phyloP scores from a whole-genome alignment of 176 grass and related monocot genomes.

The Zoysia japonica region DNA sequence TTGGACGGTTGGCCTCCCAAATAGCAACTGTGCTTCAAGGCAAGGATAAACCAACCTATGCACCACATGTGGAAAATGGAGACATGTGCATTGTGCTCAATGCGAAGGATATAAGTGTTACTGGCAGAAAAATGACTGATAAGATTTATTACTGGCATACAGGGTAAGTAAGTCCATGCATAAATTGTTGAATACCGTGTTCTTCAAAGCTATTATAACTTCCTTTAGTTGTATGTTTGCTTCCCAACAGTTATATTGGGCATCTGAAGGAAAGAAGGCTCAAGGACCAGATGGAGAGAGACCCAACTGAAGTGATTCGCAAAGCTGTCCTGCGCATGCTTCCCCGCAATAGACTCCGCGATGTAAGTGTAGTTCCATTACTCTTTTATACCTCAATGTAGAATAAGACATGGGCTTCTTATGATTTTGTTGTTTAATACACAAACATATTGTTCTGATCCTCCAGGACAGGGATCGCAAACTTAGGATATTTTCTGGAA shows the following conservation, averaged over 20 bases:
- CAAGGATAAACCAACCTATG: slow-evolving; percentile 94
- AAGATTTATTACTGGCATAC: slow-evolving; percentile 97
- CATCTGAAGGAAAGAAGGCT: slow-evolving; percentile 89
- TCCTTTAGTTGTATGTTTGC: not conserved
- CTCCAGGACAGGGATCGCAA: slow-evolving; percentile 87
- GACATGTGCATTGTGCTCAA: slow-evolving; percentile 96
- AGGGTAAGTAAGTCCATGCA: slow-evolving; percentile 50
- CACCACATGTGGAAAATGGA: slow-evolving; percentile 79
- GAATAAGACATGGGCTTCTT: not conserved
- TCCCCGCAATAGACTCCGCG: slow-evolving; percentile 86
- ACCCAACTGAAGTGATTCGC: slow-evolving; percentile 94
- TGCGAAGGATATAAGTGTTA: slow-evolving; percentile 85
- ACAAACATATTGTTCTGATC: not conserved
- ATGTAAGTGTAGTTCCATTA: slow-evolving; percentile 68
- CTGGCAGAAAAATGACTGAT: slow-evolving; percentile 87
- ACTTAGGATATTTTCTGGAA: slow-evolving; percentile 76
- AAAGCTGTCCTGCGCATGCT: slow-evolving; percentile 99
- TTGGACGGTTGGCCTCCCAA: slow-evolving; percentile 86
- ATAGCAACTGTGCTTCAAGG: slow-evolving; percentile 84
- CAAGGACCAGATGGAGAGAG: slow-evolving; percentile 94
- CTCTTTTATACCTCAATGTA: slow-evolving; percentile 5
- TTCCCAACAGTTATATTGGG: slow-evolving; percentile 66
- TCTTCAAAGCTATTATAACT: slow-evolving; percentile 23
- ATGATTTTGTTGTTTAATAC: not conserved
- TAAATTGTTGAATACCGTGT: not conserved